Percentiles rank a stretch among this genome's conserved stretches.
Conservation (phyloP, 2,329 filamentous ascomycete genomes). For the Byssoonygena ceratinophila region DNA sequence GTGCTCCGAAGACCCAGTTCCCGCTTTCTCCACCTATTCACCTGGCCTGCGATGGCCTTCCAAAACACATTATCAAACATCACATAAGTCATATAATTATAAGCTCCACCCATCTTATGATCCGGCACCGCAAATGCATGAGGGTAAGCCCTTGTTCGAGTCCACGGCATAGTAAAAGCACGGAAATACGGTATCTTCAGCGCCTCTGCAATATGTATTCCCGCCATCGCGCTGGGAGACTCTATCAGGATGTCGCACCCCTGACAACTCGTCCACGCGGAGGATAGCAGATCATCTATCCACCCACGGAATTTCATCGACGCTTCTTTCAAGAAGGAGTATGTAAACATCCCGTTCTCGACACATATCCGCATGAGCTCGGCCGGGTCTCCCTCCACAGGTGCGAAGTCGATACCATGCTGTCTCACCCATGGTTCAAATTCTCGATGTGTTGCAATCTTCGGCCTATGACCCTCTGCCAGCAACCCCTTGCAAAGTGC, state of each 20-base stretch:
- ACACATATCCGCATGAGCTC: conserved; percentile 95
- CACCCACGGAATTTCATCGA: conserved; percentile 83
- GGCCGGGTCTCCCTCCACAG: conserved; percentile 79
- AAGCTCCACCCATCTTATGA: conserved; percentile 85
- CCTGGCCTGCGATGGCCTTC: conserved; percentile 80
- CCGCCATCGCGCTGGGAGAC: conserved; percentile 91
- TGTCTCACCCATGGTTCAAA: conserved; percentile 80
- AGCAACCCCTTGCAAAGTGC: conserved; percentile 83
- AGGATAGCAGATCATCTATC: conserved; percentile 77
- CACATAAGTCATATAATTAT: conserved; percentile 90
- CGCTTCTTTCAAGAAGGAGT: conserved; percentile 78
- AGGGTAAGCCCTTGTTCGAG: conserved; percentile 84
- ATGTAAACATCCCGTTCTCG: conserved; percentile 94
- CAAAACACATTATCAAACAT: conserved; percentile 97
- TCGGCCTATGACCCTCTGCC: conserved; percentile 73
- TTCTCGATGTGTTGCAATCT: conserved; percentile 84
- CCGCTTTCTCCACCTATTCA: conserved; percentile 85
- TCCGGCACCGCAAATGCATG: conserved; percentile 92
- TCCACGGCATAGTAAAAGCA: conserved; percentile 98
- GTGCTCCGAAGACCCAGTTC: conserved; percentile 70
- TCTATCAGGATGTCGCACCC: conserved; percentile 85
- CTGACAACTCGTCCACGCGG: conserved; percentile 74
- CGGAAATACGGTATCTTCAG: conserved; percentile 90
- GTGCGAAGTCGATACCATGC: conserved; percentile 88
- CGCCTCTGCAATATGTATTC: conserved; percentile 93